Base-by-base conservation (phyloP, 1,284 basidiomycete genomes). In the Jaminaea rosea region DNA sequence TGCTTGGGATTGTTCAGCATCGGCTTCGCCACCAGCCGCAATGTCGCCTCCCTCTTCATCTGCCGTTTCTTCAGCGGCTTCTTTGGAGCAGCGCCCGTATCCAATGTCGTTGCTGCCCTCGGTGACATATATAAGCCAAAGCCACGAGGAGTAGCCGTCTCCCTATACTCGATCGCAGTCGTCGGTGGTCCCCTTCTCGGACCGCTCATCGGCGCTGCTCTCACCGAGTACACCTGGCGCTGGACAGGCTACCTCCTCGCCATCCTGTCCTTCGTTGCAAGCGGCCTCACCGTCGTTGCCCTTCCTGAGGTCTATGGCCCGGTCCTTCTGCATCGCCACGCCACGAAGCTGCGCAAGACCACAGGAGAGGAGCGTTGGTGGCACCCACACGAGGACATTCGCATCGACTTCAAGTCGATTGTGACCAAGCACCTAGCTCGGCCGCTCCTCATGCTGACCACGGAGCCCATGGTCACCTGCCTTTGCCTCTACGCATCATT, bases 131-230 rank as follows among this genome's bases (percentile, higher is more conserved):
- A 53, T 15, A 26, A 31, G 17, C 17, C 48, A 6, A 15, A n/a
- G 13, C 19, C 44, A 26, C 26, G 51, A 17, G 48, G 48, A 19
- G 19, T 17, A 36, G 48, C 48, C 4, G 19, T 53, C 13, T 26
- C 45, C 24, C 11, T 53, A 9, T 53, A 44, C 31, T 31, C 51
- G 17, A 29, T 31, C 24, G 51, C 51, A 13, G 51, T 48, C 13
- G 51, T 53, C 28, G 21, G 51, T 10, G 51, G 51, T 7, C 51
- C 51, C 2, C n/a, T 15, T 54, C 45, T 53, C 7, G 51, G 51
- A n/a, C 51, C 51, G 23, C 24, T 26, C 21, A 26, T 53, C 7
- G 51, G 51, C 15, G 50, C 31, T 17, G 51, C 51, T 23, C 10
- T 53, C 2, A 50, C 26, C 15, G 15, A 42, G 17, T 11, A 19